These are phyloP conservation scores for Glaciozyma martinii DNA, from an alignment of 768 basidiomycete species.

Conservation along the genomic window DNA sequence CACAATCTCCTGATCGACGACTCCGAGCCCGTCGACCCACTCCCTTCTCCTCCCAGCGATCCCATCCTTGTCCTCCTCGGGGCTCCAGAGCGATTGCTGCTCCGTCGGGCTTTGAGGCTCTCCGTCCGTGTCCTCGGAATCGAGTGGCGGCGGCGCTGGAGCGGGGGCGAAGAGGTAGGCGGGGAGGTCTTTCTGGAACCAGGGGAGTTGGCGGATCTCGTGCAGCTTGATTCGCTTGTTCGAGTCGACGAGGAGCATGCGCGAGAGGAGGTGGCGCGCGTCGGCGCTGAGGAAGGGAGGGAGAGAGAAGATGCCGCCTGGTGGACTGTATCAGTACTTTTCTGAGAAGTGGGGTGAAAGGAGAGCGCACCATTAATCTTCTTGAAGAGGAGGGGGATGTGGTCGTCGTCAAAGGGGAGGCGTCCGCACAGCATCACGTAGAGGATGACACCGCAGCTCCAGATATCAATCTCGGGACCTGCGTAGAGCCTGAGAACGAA, in stretches of 20 bases:
- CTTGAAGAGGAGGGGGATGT: constrained; percentile 81
- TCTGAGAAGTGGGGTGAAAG: constrained; percentile 40
- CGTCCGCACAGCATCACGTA: constrained; percentile 95
- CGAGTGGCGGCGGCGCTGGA: not conserved
- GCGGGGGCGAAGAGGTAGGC: constrained; percentile 54
- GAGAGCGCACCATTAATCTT: constrained; percentile 70
- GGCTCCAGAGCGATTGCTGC: constrained; percentile 4
- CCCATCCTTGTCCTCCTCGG: not conserved
- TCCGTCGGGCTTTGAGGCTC: constrained; percentile 27
- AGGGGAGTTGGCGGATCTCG: constrained; percentile 83
- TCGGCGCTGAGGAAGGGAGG: constrained; percentile 72
- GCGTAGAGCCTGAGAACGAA: constrained; percentile 56
- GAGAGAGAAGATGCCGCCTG: constrained; percentile 78
- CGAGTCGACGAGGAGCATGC: constrained; percentile 90
- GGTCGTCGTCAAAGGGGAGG: constrained; percentile 94
- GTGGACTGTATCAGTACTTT: not conserved
- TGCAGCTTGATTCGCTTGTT: constrained; percentile 87
- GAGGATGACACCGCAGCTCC: constrained; percentile 97
- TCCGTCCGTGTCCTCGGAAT: constrained; percentile 28
- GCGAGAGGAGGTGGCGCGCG: constrained; percentile 65
- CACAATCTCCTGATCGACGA: constrained; percentile 84
- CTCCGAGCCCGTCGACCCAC: constrained; percentile 57
- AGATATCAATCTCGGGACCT: constrained; percentile 96
- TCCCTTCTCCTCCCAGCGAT: constrained; percentile 32
- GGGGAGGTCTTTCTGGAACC: constrained; percentile 75